phyloP scores from a whole-genome alignment of 1,284 basidiomycete genomes.

The Heliocybe sulcata region DNA sequence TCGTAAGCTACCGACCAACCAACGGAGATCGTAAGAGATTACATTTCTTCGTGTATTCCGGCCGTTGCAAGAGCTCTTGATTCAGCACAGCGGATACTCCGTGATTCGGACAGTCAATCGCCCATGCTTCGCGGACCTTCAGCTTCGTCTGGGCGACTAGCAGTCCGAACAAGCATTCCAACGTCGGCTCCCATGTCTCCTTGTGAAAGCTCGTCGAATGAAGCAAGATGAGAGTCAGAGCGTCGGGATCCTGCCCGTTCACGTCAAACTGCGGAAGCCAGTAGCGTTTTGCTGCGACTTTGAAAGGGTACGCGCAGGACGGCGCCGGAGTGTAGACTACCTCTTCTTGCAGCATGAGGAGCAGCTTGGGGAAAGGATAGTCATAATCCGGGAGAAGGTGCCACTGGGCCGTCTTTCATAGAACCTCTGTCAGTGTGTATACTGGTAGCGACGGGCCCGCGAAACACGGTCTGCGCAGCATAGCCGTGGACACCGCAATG shows the following conservation, averaged over 20 bases:
- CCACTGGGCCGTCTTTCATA: not conserved
- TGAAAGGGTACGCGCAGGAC: not conserved
- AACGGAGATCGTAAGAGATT: not conserved
- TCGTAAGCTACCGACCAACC: not conserved
- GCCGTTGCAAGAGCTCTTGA: constrained; percentile 11
- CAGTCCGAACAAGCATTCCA: constrained; percentile 31
- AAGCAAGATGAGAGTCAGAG: constrained; percentile 45
- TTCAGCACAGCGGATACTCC: constrained; percentile 38
- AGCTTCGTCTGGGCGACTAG: constrained; percentile 5
- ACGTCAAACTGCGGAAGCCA: not conserved
- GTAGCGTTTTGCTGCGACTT: not conserved
- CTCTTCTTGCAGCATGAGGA: constrained; percentile 1
- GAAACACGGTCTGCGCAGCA: not conserved
- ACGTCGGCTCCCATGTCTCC: constrained; percentile 56
- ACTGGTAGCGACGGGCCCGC: not conserved
- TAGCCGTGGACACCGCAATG: not conserved
- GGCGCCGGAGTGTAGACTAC: not conserved
- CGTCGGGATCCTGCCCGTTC: constrained; percentile 20
- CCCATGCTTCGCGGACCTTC: constrained; percentile 42
- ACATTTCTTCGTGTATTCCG: not conserved
- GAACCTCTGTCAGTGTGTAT: not conserved
- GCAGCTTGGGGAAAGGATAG: not conserved
- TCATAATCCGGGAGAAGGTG: not conserved
- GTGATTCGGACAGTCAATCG: constrained; percentile 47
- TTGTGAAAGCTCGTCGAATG: constrained; percentile 65